Percentiles rank a stretch among this genome's conserved stretches.
Conservation (phyloP, 305 asterid species). For the Nicotiana rustica region DNA sequence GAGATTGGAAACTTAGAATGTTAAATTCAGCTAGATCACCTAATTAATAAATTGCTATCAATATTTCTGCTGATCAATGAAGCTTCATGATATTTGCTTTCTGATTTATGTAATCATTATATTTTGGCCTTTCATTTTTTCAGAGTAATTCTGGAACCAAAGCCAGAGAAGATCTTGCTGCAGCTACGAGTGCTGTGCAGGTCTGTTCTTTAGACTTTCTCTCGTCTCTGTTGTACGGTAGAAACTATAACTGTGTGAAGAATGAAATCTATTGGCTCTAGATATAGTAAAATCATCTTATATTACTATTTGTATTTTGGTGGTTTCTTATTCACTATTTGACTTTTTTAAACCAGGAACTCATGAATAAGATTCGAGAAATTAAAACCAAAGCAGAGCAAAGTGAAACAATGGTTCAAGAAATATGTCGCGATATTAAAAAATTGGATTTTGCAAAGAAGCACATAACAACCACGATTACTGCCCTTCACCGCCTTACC, state of each 20-base stretch:
- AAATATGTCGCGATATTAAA: slow-evolving; percentile 99
- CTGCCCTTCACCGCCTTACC: slow-evolving; percentile 99
- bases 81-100: slow-evolving; percentile 29
- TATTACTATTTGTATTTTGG: slow-evolving; percentile 5
- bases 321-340: slow-evolving; percentile 36
- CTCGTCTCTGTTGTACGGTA: slow-evolving; percentile 20
- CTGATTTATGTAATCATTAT: neutral
- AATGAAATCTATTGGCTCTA: neutral
- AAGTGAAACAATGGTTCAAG: slow-evolving; percentile 99
- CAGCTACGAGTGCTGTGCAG: slow-evolving; percentile 93
- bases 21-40: neutral
- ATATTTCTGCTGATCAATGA: slow-evolving; percentile 26
- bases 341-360: slow-evolving; percentile 71
- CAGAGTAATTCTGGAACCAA: slow-evolving; percentile 96
- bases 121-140: slow-evolving; percentile 34
- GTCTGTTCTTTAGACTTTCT: slow-evolving; percentile 48
- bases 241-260: neutral
- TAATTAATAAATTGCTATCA: neutral
- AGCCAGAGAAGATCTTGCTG: slow-evolving; percentile 97
- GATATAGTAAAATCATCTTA: slow-evolving; percentile 1
- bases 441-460: slow-evolving; percentile 98
- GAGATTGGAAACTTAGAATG: slow-evolving; percentile 21
- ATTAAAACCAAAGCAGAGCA: slow-evolving; percentile 98
- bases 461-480: slow-evolving; percentile 95
- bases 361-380: slow-evolving; percentile 93